Percentiles rank a stretch among this genome's conserved stretches.
Conservation (phyloP, 768 basidiomycete species). For the Termitomyces sp. region DNA sequence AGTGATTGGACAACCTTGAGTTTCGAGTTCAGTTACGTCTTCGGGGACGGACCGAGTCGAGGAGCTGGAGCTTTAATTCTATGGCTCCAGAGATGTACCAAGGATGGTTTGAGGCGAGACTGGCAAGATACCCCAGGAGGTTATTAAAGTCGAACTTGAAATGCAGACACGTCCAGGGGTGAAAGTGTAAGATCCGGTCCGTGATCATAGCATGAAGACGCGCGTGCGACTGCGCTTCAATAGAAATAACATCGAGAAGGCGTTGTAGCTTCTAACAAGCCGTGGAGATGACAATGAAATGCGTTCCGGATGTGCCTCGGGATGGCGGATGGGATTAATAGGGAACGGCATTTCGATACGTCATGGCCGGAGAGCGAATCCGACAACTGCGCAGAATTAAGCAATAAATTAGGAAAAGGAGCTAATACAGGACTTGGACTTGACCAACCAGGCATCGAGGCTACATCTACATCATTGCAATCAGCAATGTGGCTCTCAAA, state of each 20-base stretch:
- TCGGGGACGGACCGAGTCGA: background rate
- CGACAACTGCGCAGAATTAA: background rate
- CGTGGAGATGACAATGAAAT: background rate
- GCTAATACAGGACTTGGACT: background rate
- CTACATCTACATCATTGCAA: background rate
- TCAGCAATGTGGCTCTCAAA: background rate
- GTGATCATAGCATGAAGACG: background rate
- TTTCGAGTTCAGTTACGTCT: background rate
- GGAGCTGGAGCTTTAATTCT: background rate
- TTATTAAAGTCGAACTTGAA: background rate
- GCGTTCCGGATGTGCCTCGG: background rate
- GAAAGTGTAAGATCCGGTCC: background rate
- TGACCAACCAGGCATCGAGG: background rate
- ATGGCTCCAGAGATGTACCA: background rate
- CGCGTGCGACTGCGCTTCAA: background rate
- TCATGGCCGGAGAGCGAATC: background rate
- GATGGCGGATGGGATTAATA: background rate
- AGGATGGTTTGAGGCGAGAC: background rate
- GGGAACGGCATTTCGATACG: background rate
- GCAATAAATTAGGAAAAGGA: background rate
- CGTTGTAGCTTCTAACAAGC: background rate
- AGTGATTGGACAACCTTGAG: background rate
- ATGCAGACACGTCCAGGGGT: background rate
- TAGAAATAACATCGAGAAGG: constrained; percentile 1
- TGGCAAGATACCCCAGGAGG: background rate